phyloP scores from a whole-genome alignment of 2,329 filamentous ascomycete genomes.

The Bisporella sp. region DNA sequence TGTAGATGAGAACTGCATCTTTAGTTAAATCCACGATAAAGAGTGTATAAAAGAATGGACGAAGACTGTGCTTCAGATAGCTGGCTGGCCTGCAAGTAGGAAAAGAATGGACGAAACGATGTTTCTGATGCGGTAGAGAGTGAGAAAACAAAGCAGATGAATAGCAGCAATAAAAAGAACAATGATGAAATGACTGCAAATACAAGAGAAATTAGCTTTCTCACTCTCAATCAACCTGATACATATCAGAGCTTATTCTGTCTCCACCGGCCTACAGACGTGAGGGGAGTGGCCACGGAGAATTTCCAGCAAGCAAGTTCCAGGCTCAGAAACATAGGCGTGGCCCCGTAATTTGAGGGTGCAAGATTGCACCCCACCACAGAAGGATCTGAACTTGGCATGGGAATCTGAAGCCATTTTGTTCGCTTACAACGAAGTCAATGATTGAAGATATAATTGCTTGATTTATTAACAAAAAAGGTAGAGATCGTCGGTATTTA shows the following conservation, averaged over 20 bases:
- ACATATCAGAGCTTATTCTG: not conserved
- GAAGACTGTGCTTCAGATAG: not conserved
- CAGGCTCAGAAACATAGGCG: not conserved
- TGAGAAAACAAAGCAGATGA: too few species aligned
- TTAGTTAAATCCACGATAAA: slow-evolving; percentile 1
- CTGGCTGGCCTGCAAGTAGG: not conserved
- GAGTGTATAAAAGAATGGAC: not conserved
- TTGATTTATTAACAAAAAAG: too few species aligned
- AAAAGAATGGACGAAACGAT: not conserved
- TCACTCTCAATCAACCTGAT: not conserved
- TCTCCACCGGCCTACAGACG: not conserved
- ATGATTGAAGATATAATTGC: too few species aligned
- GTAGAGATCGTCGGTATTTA: too few species aligned
- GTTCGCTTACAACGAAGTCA: too few species aligned
- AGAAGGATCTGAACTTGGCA: too few species aligned
- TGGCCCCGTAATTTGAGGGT: not conserved
- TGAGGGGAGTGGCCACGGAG: not conserved
- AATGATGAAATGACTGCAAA: not conserved
- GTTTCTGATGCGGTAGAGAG: not conserved
- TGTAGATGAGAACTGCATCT: slow-evolving; percentile 20
- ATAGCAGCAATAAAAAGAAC: not conserved
- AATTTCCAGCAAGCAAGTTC: not conserved
- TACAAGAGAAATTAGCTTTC: not conserved
- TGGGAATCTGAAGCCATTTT: too few species aligned
- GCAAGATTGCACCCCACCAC: not conserved